Base-by-base conservation (phyloP, 371 early-diverging fungal genomes). In the Rhizopus stolonifer region DNA sequence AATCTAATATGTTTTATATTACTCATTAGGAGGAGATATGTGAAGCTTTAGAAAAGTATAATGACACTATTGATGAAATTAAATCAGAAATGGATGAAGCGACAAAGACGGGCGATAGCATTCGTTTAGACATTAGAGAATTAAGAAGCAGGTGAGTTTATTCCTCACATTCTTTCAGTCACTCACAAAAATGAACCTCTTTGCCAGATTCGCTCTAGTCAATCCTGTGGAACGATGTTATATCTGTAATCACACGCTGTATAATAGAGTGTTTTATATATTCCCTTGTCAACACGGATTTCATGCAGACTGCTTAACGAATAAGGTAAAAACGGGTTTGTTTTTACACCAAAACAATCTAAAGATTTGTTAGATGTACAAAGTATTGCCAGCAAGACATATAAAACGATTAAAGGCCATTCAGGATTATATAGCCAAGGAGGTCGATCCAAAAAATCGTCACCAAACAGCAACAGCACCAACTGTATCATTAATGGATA, bases 241-340 rank as follows among this genome's bases (percentile, higher is more conserved):
- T 26, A 43, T 85, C 3, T 98, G 98, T 63, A 58, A 79, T 8
- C 72, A 73, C 36, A 86, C 93, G 2, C 70, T 95, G 31, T 69
- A 94, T 65, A 85, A 87, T 4, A 80, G 93, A 13, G 91, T 89
- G 64, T 94, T 96, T 54, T 94, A 92, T 51, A 85, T 93, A 22
- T 98, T 96, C 60, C 96, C 96, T 1, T 97, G 98, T 60, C 89
- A 92, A 53, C 97, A 96, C 64, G 84, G 87, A 14, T 95, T 94
- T 75, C 96, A 95, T 64, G 74, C 87, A 7, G 91, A 94, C 61
- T 95, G 95, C 58, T 65, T 95, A 36, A 85, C 85, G 11, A 73
- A 82, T 25, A 76, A 77, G 56, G 85, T 91, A 77, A 54, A 42
- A 13, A 15, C 2, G 6, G 39, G 10, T 10, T 7, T 29, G 9